Percentiles rank a stretch among this genome's conserved stretches.
Conservation (phyloP, 768 basidiomycete genomes). For the Trametes meyenii region DNA sequence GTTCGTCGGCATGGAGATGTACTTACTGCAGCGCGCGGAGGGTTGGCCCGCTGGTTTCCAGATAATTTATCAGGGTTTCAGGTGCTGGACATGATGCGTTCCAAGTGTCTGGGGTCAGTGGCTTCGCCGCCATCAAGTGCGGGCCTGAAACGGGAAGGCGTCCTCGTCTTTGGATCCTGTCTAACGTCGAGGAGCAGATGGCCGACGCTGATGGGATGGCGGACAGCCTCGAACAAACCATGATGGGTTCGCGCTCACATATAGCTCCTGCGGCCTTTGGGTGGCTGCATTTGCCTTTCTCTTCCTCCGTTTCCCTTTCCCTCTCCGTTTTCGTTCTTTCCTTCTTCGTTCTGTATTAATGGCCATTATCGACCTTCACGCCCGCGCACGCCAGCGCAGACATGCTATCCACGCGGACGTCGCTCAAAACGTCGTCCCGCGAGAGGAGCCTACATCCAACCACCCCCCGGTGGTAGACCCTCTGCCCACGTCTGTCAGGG, state of each 20-base stretch:
- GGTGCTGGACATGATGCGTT: not conserved
- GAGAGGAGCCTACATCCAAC: slow-evolving; percentile 3
- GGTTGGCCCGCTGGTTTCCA: not conserved
- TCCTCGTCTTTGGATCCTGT: not conserved
- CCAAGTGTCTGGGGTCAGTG: slow-evolving; percentile 17
- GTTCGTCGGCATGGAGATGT: slow-evolving; percentile 17
- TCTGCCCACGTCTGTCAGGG: slow-evolving; percentile 19
- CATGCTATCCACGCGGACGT: not conserved
- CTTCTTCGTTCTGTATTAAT: slow-evolving; percentile 19
- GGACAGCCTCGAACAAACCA: slow-evolving; percentile 19
- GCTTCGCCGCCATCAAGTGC: not conserved
- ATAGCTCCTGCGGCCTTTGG: slow-evolving; percentile 8
- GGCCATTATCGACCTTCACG: slow-evolving; percentile 18
- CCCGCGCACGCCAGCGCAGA: slow-evolving; percentile 7
- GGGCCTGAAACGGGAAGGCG: slow-evolving; percentile 11
- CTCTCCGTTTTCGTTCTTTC: slow-evolving; percentile 11
- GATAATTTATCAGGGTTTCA: slow-evolving; percentile 17
- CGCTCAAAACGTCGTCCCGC: slow-evolving; percentile 3
- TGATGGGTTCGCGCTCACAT: slow-evolving; percentile 15
- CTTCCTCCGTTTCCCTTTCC: slow-evolving; percentile 16
- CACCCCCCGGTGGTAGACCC: slow-evolving; percentile 12
- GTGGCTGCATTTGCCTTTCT: slow-evolving; percentile 16
- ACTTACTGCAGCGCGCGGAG: slow-evolving; percentile 2
- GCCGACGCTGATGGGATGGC: slow-evolving; percentile 17
- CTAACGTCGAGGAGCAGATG: not conserved